These are phyloP conservation scores for Fusarium oligoseptatum DNA, from an alignment of 2,329 filamentous ascomycete genomes.

Conservation along the genomic window DNA sequence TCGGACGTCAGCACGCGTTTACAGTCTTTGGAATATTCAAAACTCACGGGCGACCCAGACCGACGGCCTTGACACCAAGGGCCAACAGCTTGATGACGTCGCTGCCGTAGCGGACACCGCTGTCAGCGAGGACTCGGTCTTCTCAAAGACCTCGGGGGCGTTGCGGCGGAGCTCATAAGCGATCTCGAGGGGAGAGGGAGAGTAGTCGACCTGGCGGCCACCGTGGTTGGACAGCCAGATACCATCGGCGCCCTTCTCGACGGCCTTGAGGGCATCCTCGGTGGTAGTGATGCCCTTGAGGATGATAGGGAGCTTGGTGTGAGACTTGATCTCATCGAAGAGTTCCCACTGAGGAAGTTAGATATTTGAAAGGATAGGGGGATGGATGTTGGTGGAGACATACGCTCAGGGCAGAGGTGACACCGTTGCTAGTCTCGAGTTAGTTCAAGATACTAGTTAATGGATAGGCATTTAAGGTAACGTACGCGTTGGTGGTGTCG, in stretches of 20 bases:
- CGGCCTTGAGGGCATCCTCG: constrained; percentile 52
- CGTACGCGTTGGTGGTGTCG: constrained; percentile 44
- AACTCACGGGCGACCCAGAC: constrained; percentile 56
- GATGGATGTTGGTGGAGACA: background rate
- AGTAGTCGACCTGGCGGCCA: constrained; percentile 56
- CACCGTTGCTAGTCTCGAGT: constrained; percentile 31
- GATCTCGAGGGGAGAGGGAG: constrained; percentile 44
- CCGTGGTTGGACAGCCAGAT: constrained; percentile 59
- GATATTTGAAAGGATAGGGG: background rate
- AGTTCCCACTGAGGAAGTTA: constrained; percentile 40
- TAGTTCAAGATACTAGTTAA: background rate
- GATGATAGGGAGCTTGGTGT: constrained; percentile 53
- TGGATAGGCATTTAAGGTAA: background rate
- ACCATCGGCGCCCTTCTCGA: constrained; percentile 51
- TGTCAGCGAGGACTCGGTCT: constrained; percentile 55
- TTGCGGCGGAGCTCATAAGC: constrained; percentile 52
- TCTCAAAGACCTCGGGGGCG: constrained; percentile 53
- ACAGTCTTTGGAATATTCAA: too few relatives aligned
- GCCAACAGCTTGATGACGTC: constrained; percentile 57
- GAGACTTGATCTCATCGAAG: constrained; percentile 47
- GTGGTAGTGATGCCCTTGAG: constrained; percentile 56
- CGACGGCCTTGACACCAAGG: constrained; percentile 55
- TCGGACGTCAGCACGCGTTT: background rate
- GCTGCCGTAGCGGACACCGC: constrained; percentile 55
- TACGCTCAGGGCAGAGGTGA: constrained; percentile 40